A percentile compares a stretch with the other conserved stretches of the same genome.
phyloP scores from a whole-genome alignment of 805 yeast genomes.

The Candida dajiaensis region DNA sequence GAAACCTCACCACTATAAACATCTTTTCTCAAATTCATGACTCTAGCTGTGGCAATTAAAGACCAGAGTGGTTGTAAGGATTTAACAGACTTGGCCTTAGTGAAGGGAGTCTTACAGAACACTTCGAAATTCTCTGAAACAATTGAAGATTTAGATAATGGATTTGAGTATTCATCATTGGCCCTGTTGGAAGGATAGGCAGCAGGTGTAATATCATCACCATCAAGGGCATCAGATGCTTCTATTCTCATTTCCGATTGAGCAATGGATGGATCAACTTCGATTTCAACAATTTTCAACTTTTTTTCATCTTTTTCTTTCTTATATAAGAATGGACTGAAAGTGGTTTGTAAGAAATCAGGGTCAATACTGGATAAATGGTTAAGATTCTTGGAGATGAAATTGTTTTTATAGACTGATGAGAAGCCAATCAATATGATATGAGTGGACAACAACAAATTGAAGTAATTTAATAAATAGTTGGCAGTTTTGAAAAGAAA shows the following conservation, averaged over 20 bases:
- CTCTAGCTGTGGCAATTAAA: constrained; percentile 42
- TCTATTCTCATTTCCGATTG: neutral
- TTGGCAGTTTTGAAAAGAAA: neutral
- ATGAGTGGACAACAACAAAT: constrained; percentile 19
- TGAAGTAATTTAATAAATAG: constrained; percentile 9
- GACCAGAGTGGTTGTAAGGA: constrained; percentile 48
- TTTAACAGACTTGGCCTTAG: constrained; percentile 14
- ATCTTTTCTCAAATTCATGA: constrained; percentile 41
- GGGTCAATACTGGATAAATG: constrained; percentile 14
- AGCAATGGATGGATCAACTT: constrained; percentile 2
- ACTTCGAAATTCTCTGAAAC: constrained; percentile 23
- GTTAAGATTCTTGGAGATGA: constrained; percentile 20
- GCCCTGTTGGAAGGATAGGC: constrained; percentile 9
- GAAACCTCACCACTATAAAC: constrained; percentile 35
- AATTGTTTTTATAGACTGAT: constrained; percentile 19
- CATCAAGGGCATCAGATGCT: neutral
- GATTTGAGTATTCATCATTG: constrained; percentile 2
- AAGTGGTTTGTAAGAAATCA: neutral
- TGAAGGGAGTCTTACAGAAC: constrained; percentile 15
- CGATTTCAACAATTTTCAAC: constrained; percentile 13
- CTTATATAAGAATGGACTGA: constrained; percentile 9
- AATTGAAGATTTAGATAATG: constrained; percentile 17
- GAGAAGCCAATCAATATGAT: constrained; percentile 20
- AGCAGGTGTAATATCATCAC: constrained; percentile 11
- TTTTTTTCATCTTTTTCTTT: constrained; percentile 10